Evolutionary conservation across 1,284 basidiomycete genomes (phyloP), one percentile per base, ranked within the genome.

Genomic region (Cutaneotrichosporon dermatis): DNA sequence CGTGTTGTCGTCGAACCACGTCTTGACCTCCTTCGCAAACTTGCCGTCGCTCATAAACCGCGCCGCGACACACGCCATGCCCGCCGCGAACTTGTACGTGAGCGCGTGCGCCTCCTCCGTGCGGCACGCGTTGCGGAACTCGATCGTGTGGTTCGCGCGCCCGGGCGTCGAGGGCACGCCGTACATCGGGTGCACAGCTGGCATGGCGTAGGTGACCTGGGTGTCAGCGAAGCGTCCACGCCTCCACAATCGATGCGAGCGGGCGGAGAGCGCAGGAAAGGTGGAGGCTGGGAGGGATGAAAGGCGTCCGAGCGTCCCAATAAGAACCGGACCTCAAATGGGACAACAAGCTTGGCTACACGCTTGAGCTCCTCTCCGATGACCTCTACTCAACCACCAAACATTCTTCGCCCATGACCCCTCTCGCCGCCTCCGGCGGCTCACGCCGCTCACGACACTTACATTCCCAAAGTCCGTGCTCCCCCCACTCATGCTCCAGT

Each of bases 11-110:
- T 61, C 62, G 54, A 69, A 66, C 51, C 69, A 69, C 60, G 57
- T 52, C 55, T 59, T 60, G 51, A 58, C 64, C 40, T 69, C 65
- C 34, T 69, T 61, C 0, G 73, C 67, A 58, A 70, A 79, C 36
- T 66, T 61, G 33, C 67, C 62, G 46, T 80, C 78, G 0, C 64
- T 59, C 3, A 79, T 40, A 44, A 78, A 70, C 25, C 72, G 69
- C 7, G 70, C 73, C 4, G 67, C 76, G 2, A 71, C 66, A 4
- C 74, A 65, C 4, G 74, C 71, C 50, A 80, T 73, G 4, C 66
- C 77, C 7, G 64, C 64, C 3, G 74, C 65, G 6, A 70, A 74
- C 58, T 76, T 68, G 40, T 67, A 68, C 2, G 69, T 65, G 15
- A 64, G 58, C 15, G 61, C 52, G 68, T 77, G 67, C 15, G 67